Percentiles rank a stretch among this genome's conserved stretches.
phyloP scores from a whole-genome alignment of 1,284 basidiomycete genomes.

The Blastosporella zonata region DNA sequence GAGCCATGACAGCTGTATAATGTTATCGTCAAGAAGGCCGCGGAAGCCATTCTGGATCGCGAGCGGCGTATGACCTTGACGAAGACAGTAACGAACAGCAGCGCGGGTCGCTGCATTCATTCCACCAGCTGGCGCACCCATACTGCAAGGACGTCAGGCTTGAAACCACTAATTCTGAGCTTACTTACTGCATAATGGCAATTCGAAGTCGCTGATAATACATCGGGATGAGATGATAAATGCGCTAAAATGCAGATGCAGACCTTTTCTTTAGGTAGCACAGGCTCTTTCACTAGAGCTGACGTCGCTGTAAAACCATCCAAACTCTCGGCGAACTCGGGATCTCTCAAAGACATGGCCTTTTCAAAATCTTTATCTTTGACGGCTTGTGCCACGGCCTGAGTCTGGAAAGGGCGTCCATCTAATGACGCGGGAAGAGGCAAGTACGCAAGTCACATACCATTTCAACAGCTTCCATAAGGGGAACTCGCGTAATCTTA shows the following conservation, averaged over 20 bases:
- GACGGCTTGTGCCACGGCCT: constrained; percentile 83
- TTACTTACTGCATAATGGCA: constrained; percentile 87
- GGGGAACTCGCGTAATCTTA: constrained; percentile 88
- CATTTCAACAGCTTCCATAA: constrained; percentile 91
- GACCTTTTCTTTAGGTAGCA: constrained; percentile 64
- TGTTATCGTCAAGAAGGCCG: constrained; percentile 87
- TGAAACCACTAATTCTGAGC: not conserved
- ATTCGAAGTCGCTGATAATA: constrained; percentile 72
- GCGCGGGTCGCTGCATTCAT: constrained; percentile 98
- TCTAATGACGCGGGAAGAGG: not conserved
- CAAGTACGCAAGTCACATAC: constrained; percentile 36
- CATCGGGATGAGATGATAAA: not conserved
- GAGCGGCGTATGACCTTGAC: constrained; percentile 88
- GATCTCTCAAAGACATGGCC: constrained; percentile 87
- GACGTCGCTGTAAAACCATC: constrained; percentile 82
- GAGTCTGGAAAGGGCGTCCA: constrained; percentile 56
- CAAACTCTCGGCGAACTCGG: constrained; percentile 88
- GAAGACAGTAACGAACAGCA: constrained; percentile 90
- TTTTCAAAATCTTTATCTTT: constrained; percentile 81
- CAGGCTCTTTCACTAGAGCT: constrained; percentile 55
- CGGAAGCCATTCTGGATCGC: constrained; percentile 95
- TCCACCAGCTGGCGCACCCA: constrained; percentile 96
- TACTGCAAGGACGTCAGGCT: constrained; percentile 43
- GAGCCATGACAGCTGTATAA: constrained; percentile 91
- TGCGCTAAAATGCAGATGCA: constrained; percentile 17